These are phyloP conservation scores for Amylocarpus encephaloides DNA, from an alignment of 2,329 filamentous ascomycete species.

Conservation along the genomic window DNA sequence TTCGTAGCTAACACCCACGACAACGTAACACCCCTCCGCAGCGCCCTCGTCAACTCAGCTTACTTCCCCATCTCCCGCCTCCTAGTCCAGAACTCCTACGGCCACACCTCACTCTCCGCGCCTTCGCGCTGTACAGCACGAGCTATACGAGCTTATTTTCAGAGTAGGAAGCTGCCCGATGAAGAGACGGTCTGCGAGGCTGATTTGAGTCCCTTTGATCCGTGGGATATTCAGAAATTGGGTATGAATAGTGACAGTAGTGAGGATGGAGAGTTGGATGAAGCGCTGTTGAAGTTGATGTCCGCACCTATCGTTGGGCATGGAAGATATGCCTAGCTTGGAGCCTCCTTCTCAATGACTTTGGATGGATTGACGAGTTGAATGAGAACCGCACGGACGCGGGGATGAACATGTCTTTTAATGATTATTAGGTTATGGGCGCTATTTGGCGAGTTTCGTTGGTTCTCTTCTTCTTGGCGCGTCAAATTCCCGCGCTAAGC, in stretches of 20 bases:
- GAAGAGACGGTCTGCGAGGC: conserved; percentile 41
- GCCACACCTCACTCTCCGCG: conserved; percentile 41
- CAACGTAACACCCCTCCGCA: conserved; percentile 32
- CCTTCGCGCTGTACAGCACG: conserved; percentile 33
- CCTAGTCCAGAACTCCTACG: conserved; percentile 44
- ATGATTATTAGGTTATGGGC: neutral
- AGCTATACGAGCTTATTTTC: conserved; percentile 35
- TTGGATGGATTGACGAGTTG: no score
- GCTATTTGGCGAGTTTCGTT: neutral
- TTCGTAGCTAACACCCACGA: conserved; percentile 34
- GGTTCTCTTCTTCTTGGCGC: no score
- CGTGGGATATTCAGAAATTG: conserved; percentile 4
- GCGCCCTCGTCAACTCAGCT: conserved; percentile 28
- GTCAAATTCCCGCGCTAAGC: no score
- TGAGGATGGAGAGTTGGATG: conserved; percentile 4
- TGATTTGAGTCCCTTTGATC: conserved; percentile 38
- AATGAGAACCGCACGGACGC: no score
- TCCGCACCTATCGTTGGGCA: conserved; percentile 2
- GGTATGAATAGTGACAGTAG: neutral
- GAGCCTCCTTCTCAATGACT: no score
- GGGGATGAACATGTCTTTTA: no score
- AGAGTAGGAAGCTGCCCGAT: conserved; percentile 37
- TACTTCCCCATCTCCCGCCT: conserved; percentile 41
- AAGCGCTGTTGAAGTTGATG: conserved; percentile 11
- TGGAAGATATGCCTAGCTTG: no score